Evolutionary conservation across 768 basidiomycete species (phyloP), one percentile per base, ranked within the genome.

Genomic region (Kondoa malvinella): DNA sequence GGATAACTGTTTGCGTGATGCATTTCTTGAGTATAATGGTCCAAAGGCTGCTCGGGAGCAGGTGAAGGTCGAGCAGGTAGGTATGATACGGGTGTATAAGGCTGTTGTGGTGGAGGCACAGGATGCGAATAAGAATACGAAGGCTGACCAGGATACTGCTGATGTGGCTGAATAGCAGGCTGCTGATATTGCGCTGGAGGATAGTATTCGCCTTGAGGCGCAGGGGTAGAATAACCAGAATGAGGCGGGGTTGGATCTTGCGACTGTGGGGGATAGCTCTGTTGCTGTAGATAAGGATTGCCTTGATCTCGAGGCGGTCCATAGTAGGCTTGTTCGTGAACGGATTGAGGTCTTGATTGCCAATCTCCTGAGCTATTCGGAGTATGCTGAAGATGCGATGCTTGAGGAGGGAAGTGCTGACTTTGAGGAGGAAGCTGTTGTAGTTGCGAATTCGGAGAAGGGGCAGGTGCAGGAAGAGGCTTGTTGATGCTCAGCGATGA

Each of bases 401-500:
- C 40, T 8, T 50, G 21, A 21, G 12, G 12, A 50, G 8, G 40
- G 21, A 21, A 50, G 21, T 50, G 21, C 21, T 50, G 40, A 8
- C 21, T 8, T 50, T 50, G 40, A 50, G 40, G 40, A 50, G 40
- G 40, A 50, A 21, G 40, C 21, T 8, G 21, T 8, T 8, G 40
- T 50, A 8, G 40, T 21, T 50, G 40, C 40, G 12, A 50, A 50
- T 50, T 21, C n/a, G n/a, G n/a, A n/a, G n/a, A n/a, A n/a, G 68
- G 68, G 27, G 68, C 27, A n/a, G 68, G 68, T 27, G 64, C 26
- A 2, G 68, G 68, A 21, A 68, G 34, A 16, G 68, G 68, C 40
- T 69, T 69, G 60, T 69, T 68, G 26, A 69, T 57, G 59, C 68
- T 69, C 57, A 69, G 31, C 2, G 50, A 32, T 14, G 68, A 69